Evolutionary conservation across 208 protist species (phyloP).

Genomic region (Acanthamoeba divionensis): DNA sequence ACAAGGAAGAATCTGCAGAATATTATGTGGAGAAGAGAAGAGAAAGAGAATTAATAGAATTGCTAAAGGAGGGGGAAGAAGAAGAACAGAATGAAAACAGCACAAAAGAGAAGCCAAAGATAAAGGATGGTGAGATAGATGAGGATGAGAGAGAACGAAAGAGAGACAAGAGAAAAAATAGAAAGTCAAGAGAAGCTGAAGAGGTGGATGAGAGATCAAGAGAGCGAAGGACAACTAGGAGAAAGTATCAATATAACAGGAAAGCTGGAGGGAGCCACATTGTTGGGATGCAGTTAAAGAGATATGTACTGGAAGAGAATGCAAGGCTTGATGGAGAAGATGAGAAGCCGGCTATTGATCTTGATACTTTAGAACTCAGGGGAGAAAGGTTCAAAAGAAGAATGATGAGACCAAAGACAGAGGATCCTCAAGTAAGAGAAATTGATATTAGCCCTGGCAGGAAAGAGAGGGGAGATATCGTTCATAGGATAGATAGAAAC

Average conservation of each 20-base stretch:
- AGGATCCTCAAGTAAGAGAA: background rate
- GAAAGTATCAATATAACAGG: background rate
- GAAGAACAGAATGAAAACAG: background rate
- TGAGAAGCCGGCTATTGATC: background rate
- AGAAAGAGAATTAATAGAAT: background rate
- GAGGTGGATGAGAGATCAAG: background rate
- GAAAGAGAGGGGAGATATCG: background rate
- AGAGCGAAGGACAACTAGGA: background rate
- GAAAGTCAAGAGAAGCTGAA: background rate
- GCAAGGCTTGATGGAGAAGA: background rate
- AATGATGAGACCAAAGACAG: background rate
- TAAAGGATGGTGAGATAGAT: background rate
- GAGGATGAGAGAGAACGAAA: background rate
- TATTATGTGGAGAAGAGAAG: background rate
- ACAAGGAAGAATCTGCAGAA: background rate
- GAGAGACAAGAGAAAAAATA: background rate
- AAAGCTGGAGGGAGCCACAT: background rate
- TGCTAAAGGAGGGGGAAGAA: background rate
- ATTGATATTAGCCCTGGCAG: background rate
- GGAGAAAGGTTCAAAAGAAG: background rate
- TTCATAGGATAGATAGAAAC: background rate
- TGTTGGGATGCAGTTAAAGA: background rate
- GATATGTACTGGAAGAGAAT: background rate
- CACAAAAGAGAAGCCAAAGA: background rate
- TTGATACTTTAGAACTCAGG: background rate